These are phyloP conservation scores for Articulospora tetracladia DNA, from an alignment of 495 filamentous ascomycete species.

Conservation along the genomic window DNA sequence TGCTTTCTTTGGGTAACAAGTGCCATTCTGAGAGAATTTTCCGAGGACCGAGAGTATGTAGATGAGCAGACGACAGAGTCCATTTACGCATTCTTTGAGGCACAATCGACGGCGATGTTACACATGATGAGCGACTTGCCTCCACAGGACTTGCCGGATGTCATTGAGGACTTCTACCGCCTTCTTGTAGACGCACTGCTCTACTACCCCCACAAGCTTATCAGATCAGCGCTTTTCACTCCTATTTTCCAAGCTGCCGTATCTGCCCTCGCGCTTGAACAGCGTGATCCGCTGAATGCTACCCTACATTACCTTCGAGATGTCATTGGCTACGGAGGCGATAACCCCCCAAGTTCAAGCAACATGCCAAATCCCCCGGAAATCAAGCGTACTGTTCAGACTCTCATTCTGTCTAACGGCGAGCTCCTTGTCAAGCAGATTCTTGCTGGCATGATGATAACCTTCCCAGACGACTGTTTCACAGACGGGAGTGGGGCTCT, in stretches of 20 bases:
- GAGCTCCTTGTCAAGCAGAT: constrained; percentile 78
- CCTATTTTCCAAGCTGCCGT: constrained; percentile 84
- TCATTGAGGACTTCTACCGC: constrained; percentile 98
- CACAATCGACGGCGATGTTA: constrained; percentile 83
- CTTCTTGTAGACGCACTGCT: constrained; percentile 84
- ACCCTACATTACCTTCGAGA: constrained; percentile 93
- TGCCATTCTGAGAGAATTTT: constrained; percentile 92
- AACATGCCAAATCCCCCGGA: constrained; percentile 56
- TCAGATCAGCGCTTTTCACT: constrained; percentile 70
- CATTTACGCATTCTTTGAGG: constrained; percentile 92
- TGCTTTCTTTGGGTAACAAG: constrained; percentile 98
- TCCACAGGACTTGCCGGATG: constrained; percentile 87
- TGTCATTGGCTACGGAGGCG: constrained; percentile 80
- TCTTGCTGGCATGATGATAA: constrained; percentile 97
- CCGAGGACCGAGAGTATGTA: constrained; percentile 81
- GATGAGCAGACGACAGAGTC: constrained; percentile 76
- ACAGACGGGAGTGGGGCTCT: constrained; percentile 90
- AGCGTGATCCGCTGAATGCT: constrained; percentile 84
- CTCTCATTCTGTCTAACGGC: constrained; percentile 66
- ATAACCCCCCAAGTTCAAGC: constrained; percentile 70
- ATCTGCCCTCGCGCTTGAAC: constrained; percentile 79
- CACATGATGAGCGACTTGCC: constrained; percentile 81
- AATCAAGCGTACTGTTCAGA: constrained; percentile 67
- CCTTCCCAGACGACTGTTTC: constrained; percentile 91
- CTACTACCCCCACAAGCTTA: constrained; percentile 81